These are phyloP conservation scores for Themeda triandra DNA, from an alignment of 176 grass and related monocot species.

Conservation along the genomic window DNA sequence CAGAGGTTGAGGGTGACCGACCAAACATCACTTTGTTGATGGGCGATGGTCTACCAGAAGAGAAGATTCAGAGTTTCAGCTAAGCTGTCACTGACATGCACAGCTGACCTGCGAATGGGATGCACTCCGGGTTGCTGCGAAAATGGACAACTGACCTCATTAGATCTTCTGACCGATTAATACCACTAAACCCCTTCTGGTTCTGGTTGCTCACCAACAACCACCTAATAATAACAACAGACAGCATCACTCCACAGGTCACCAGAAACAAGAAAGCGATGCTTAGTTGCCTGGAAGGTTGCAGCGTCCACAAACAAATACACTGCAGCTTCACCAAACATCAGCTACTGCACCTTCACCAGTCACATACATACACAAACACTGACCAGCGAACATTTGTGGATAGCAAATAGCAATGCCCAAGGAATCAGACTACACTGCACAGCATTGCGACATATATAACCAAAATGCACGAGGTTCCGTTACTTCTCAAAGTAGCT, in stretches of 20 bases:
- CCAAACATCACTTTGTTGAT: background rate
- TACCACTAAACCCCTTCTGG: background rate
- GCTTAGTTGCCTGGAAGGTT: background rate
- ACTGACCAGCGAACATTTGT: background rate
- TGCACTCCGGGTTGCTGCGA: background rate
- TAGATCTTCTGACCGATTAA: background rate
- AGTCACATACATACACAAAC: background rate
- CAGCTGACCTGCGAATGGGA: background rate
- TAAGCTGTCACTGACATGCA: background rate
- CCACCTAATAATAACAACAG: background rate
- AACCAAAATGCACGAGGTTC: slow-evolving; percentile 10
- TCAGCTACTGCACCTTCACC: background rate
- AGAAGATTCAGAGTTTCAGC: background rate
- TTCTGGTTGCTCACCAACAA: slow-evolving; percentile 14
- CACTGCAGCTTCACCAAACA: background rate
- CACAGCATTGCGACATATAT: background rate
- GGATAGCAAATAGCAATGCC: background rate
- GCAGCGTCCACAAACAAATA: background rate
- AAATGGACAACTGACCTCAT: slow-evolving; percentile 3
- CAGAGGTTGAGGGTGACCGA: background rate
- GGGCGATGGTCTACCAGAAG: background rate
- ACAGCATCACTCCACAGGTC: background rate
- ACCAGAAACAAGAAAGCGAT: background rate
- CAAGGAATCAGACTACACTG: background rate
- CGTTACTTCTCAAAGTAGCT: slow-evolving; percentile 21